These are phyloP conservation scores for Mortierella hygrophila DNA, from an alignment of 192 early-diverging fungal genomes.

Conservation along the genomic window DNA sequence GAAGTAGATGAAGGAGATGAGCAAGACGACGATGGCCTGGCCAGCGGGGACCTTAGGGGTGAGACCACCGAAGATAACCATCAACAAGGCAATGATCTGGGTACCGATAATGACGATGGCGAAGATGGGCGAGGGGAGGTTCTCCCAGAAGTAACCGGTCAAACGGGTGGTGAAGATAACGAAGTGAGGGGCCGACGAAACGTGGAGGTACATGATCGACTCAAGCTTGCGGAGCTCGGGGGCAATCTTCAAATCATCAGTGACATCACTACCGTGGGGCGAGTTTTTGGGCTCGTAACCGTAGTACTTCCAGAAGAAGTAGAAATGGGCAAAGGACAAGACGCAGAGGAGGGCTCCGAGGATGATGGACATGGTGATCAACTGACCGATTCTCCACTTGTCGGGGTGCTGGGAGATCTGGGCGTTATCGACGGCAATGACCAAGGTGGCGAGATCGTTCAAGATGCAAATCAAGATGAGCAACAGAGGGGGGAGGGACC, in stretches of 20 bases:
- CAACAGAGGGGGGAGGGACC: conserved; percentile 79
- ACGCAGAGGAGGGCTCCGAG: conserved; percentile 80
- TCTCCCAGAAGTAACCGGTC: conserved; percentile 83
- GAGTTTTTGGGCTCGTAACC: conserved; percentile 59
- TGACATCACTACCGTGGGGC: not conserved
- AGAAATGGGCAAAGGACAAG: conserved; percentile 88
- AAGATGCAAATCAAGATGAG: conserved; percentile 88
- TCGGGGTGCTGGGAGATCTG: conserved; percentile 85
- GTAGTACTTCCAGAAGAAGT: conserved; percentile 78
- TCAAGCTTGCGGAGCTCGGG: conserved; percentile 63
- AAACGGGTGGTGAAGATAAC: conserved; percentile 90
- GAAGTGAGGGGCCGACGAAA: conserved; percentile 87
- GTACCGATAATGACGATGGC: conserved; percentile 80
- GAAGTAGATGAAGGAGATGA: conserved; percentile 78
- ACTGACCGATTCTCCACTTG: conserved; percentile 96
- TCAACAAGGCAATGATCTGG: conserved; percentile 86
- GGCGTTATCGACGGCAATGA: conserved; percentile 90
- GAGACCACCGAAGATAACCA: conserved; percentile 73
- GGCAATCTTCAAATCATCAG: conserved; percentile 14
- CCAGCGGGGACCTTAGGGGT: conserved; percentile 64
- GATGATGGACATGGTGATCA: conserved; percentile 84
- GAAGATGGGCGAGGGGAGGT: conserved; percentile 79
- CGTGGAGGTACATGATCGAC: conserved; percentile 89
- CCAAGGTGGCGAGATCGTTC: conserved; percentile 85
- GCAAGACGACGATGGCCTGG: conserved; percentile 75